Evolutionary conservation across 2,329 filamentous ascomycete genomes (phyloP).

Genomic region (Phialophora expanda): DNA sequence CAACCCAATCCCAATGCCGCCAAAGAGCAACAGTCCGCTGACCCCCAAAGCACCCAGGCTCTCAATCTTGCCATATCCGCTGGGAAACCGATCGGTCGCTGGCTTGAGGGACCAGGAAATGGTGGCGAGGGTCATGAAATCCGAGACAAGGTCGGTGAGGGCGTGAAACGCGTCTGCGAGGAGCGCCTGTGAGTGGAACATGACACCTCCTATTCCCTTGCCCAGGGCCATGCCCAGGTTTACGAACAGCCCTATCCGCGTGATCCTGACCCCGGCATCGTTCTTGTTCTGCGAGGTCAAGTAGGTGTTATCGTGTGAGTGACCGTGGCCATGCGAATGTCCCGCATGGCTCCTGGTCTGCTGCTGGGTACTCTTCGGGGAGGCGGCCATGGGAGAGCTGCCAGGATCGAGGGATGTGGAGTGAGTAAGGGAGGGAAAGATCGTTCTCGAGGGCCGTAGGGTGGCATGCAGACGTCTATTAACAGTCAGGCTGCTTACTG

Average conservation of each 20-base stretch:
- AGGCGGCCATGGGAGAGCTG: conserved; percentile 16
- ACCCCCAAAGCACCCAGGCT: conserved; percentile 92
- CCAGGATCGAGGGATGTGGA: not conserved
- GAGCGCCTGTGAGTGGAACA: conserved; percentile 93
- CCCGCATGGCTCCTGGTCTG: conserved; percentile 50
- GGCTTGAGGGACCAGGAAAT: conserved; percentile 91
- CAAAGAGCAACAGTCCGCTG: conserved; percentile 84
- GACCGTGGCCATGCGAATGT: conserved; percentile 62
- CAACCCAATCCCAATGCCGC: conserved; percentile 90
- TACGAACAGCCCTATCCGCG: conserved; percentile 81
- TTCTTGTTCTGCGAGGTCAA: conserved; percentile 81
- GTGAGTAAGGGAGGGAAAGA: conserved; percentile 17
- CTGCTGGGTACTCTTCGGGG: conserved; percentile 21
- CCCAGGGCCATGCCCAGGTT: conserved; percentile 93
- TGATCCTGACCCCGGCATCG: conserved; percentile 93
- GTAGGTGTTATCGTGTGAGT: conserved; percentile 85
- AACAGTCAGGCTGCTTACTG: conserved; percentile 16
- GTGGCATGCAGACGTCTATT: conserved; percentile 18
- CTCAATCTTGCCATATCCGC: conserved; percentile 97
- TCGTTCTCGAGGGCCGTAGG: conserved; percentile 11
- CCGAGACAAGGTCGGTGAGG: conserved; percentile 91
- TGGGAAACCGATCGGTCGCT: conserved; percentile 81
- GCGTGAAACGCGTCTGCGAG: conserved; percentile 94
- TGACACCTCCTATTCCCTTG: conserved; percentile 89
- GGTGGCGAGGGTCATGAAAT: conserved; percentile 90